Evolutionary conservation across 129 eudicot species (phyloP), one percentile per base, ranked within the genome.

Genomic region (Centaurea solstitialis): DNA sequence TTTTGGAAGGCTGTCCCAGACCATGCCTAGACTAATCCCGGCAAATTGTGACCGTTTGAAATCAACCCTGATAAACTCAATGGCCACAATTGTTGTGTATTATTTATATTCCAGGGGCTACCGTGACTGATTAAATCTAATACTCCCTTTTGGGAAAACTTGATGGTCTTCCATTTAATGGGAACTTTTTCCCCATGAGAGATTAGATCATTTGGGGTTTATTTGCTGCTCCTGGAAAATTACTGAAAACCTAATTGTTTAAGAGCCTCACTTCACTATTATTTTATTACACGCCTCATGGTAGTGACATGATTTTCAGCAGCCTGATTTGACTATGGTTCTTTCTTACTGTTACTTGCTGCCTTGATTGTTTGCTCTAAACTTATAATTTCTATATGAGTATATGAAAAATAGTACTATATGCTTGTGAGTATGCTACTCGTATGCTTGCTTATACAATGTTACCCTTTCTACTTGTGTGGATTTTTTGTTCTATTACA

Each of bases 71-170:
- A 3, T 33, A 33, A 33, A 33, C 37, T 33, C 37, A 33, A 4
- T 33, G 1, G 37, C 37, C 37, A 33, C 37, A 33, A 33, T 5
- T 33, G 37, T 33, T 33, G 37, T 61, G 68, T 10, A 61, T 61
- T 61, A n/a, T 47, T 68, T 47, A 78, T 26, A 17, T 53, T 65
- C 38, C 33, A n/a, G 70, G 68, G 70, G 82, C 71, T 70, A 79
- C 45, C 71, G 28, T 53, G 64, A 79, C 64, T 4, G 68, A 70
- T 73, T 53, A 33, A 50, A 70, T 53, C 40, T 47, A 28, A 66
- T 21, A 30, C n/a, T 11, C 33, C 50, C 15, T 26, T 47, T 28
- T 21, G 68, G 62, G 45, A 78, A 68, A 79, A 20, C 57, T 79
- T 33, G 6, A 11, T 28, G 62, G 70, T 57, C 53, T 69, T 70